These are phyloP conservation scores for Saitozyma sp. DNA, from an alignment of 768 basidiomycete genomes.

Conservation along the genomic window DNA sequence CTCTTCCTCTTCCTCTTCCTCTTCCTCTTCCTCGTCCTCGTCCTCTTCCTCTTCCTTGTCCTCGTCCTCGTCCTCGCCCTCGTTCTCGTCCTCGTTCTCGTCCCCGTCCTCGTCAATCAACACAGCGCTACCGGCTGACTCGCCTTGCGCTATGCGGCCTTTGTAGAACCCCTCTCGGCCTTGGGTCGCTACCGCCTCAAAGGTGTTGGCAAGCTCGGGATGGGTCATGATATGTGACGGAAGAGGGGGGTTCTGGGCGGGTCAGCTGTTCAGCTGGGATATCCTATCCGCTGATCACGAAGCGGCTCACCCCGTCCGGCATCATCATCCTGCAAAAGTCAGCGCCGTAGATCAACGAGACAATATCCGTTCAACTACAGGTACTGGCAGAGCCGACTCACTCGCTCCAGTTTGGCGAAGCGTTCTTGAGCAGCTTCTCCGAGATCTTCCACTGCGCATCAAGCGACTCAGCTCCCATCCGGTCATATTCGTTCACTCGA, in stretches of 20 bases:
- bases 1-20: constrained; percentile 55
- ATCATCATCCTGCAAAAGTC: constrained; percentile 43
- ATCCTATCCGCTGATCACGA: not conserved
- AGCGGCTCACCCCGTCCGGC: constrained; percentile 39
- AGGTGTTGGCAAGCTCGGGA: constrained; percentile 78
- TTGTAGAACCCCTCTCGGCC: constrained; percentile 94
- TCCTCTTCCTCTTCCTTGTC: constrained; percentile 61
- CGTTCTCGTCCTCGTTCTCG: no score
- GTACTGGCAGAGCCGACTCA: constrained; percentile 13
- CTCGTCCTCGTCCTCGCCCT: no score
- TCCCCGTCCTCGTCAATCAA: no score
- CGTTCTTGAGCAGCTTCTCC: constrained; percentile 72
- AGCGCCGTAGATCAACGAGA: constrained; percentile 1
- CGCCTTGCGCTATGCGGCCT: constrained; percentile 72
- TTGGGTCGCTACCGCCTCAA: constrained; percentile 72
- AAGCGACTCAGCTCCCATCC: constrained; percentile 7
- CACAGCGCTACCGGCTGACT: no score
- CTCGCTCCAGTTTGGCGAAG: constrained; percentile 80
- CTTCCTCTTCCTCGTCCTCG: not conserved
- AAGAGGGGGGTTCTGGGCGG: constrained; percentile 58
- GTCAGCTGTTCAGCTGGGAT: constrained; percentile 2
- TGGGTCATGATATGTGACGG: constrained; percentile 81
- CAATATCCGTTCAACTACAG: not conserved
- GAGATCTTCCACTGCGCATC: constrained; percentile 58
- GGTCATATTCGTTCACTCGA: not conserved